Evolutionary conservation across 768 basidiomycete genomes (phyloP).

Genomic region (Podaxis pistillaris): DNA sequence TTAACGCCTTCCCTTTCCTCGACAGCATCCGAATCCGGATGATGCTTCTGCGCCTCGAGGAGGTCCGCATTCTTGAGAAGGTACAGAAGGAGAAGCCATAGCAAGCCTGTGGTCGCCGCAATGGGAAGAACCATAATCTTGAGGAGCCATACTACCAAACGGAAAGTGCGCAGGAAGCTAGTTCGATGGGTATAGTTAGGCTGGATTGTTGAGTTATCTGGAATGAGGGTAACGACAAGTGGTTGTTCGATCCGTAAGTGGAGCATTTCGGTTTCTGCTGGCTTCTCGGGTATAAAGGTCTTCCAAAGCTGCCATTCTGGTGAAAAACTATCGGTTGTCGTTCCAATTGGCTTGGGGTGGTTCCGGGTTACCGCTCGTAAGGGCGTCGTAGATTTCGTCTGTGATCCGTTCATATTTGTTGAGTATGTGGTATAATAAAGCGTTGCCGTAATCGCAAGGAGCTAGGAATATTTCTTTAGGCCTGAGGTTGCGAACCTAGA

Average conservation of each 20-base stretch:
- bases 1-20: conserved; percentile 27
- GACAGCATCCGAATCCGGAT: conserved; percentile 41
- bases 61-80: conserved; percentile 90
- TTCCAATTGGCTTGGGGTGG: conserved; percentile 25
- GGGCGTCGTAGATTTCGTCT: conserved; percentile 26
- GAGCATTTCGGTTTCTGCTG: conserved; percentile 43
- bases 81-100: conserved; percentile 81
- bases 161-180: conserved; percentile 47
- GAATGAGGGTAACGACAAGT: conserved; percentile 65
- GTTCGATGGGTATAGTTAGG: conserved; percentile 34
- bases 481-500: conserved; percentile 12
- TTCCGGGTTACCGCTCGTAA: conserved; percentile 32
- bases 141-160: conserved; percentile 67
- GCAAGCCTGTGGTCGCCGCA: conserved; percentile 63
- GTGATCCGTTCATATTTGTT: conserved; percentile 31
- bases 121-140: conserved; percentile 89
- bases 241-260: conserved; percentile 84
- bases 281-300: conserved; percentile 66
- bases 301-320: conserved; percentile 76
- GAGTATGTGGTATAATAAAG: conserved; percentile 74
- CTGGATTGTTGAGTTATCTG: conserved; percentile 29
- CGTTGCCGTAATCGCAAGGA: conserved; percentile 72
- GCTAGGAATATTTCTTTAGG: conserved; percentile 37
- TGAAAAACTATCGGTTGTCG: conserved; percentile 25
- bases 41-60: conserved; percentile 79